These are phyloP conservation scores for Pelargonium nanum DNA, from an alignment of 345 rosid genomes.

Conservation along the genomic window DNA sequence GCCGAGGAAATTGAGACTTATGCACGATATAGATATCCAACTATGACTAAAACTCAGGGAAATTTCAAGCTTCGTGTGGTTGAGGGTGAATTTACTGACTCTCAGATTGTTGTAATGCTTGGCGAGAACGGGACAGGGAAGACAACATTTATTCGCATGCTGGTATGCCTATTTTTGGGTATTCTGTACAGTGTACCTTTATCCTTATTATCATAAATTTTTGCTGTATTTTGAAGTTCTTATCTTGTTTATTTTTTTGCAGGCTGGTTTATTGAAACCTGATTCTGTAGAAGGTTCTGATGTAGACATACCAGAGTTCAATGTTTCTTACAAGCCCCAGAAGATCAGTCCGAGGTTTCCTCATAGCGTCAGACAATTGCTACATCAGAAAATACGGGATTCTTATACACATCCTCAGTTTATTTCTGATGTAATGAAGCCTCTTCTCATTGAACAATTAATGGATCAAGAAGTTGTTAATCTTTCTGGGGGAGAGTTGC, in stretches of 20 bases:
- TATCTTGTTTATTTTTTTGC: slow-evolving; percentile 16
- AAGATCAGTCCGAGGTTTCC: slow-evolving; percentile 90
- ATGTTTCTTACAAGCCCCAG: slow-evolving; percentile 97
- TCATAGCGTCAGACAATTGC: slow-evolving; percentile 65
- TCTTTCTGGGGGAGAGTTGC: slow-evolving; percentile 98
- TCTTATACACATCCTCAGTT: slow-evolving; percentile 91
- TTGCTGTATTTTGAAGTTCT: neutral
- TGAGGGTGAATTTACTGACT: slow-evolving; percentile 99
- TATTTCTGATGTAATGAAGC: slow-evolving; percentile 95
- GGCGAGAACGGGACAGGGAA: slow-evolving; percentile 99
- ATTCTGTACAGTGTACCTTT: too few relatives aligned
- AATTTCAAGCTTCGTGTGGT: slow-evolving; percentile 60
- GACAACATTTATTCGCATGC: slow-evolving; percentile 96
- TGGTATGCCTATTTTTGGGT: slow-evolving; percentile 35
- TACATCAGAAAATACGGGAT: slow-evolving; percentile 85
- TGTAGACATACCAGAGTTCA: slow-evolving; percentile 83
- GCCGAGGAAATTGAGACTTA: slow-evolving; percentile 88
- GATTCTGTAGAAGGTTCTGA: slow-evolving; percentile 65
- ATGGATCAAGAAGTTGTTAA: slow-evolving; percentile 94
- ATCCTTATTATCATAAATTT: too few relatives aligned
- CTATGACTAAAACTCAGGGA: slow-evolving; percentile 87
- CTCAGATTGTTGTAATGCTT: slow-evolving; percentile 94
- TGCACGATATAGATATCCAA: slow-evolving; percentile 86
- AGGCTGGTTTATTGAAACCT: slow-evolving; percentile 93
- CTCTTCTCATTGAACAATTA: slow-evolving; percentile 90